Percentiles rank a stretch among this genome's conserved stretches.
phyloP scores from a whole-genome alignment of 2,329 filamentous ascomycete species.

The Monosporascus sp. region DNA sequence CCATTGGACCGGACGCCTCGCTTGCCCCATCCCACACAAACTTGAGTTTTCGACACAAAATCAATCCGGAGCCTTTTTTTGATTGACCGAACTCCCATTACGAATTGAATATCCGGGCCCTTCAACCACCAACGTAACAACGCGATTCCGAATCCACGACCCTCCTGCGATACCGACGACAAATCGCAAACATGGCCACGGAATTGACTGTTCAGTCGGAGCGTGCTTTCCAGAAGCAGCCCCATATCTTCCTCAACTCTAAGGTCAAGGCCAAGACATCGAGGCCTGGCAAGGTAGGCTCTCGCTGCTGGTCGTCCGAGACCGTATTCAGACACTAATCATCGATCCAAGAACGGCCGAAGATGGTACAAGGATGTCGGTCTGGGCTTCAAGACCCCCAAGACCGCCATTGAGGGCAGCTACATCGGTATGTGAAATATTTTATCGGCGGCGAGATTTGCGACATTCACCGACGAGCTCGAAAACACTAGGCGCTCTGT shows the following conservation, averaged over 20 bases:
- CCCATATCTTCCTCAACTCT: slow-evolving; percentile 98
- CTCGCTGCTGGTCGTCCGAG: not conserved
- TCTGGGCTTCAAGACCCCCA: slow-evolving; percentile 98
- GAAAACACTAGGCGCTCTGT: not conserved
- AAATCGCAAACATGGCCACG: slow-evolving; percentile 77
- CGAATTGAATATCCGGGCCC: slow-evolving; percentile 2
- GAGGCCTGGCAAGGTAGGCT: slow-evolving; percentile 81
- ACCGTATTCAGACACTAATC: slow-evolving; percentile 1
- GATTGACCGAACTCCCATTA: not conserved
- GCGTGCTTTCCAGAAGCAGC: slow-evolving; percentile 99
- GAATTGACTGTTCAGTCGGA: slow-evolving; percentile 99
- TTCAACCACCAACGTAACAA: slow-evolving; percentile 17
- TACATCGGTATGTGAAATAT: slow-evolving; percentile 84
- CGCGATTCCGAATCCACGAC: slow-evolving; percentile 18
- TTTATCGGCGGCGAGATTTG: not conserved
- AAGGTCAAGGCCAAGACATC: slow-evolving; percentile 84
- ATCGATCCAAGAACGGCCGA: slow-evolving; percentile 19
- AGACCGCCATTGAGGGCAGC: slow-evolving; percentile 95
- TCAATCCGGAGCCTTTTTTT: not conserved
- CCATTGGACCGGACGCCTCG: not conserved
- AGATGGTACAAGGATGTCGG: slow-evolving; percentile 97
- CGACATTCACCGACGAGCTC: not conserved
- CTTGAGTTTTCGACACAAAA: not conserved
- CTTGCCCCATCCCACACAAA: slow-evolving; percentile 1
- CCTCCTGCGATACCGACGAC: slow-evolving; percentile 35